Evolutionary conservation across 106 monocot species (phyloP).

Genomic region (Acanthochlamys bracteata): DNA sequence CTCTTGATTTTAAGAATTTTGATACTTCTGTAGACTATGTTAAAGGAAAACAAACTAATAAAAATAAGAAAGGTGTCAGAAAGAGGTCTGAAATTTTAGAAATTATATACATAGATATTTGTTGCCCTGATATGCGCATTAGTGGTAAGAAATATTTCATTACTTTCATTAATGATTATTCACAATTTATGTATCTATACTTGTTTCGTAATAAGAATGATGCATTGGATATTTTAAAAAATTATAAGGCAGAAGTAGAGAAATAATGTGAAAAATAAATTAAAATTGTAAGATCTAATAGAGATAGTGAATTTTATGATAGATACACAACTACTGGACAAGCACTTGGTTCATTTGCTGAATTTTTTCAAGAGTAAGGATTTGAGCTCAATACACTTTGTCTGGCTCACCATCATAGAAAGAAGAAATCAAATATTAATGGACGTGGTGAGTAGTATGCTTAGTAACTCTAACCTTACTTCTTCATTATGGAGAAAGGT

Average conservation of each 20-base stretch:
- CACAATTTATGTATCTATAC: constrained; percentile 6
- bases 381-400: constrained; percentile 1
- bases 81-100: not conserved
- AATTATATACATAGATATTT: constrained; percentile 10
- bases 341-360: not conserved
- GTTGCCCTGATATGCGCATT: not conserved
- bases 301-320: constrained; percentile 8
- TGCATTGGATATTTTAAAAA: not conserved
- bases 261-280: not conserved
- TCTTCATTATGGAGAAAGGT: not conserved
- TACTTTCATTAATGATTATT: constrained; percentile 7
- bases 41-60: constrained; percentile 7
- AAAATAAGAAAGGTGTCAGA: not conserved
- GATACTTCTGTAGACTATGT: constrained; percentile 8
- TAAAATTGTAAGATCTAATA: constrained; percentile 2
- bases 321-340: not conserved
- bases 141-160: constrained; percentile 3
- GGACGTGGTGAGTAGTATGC: constrained; percentile 8
- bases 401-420: not conserved
- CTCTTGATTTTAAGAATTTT: constrained; percentile 8
- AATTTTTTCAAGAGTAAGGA: not conserved
- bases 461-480: not conserved
- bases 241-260: not conserved
- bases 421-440: not conserved
- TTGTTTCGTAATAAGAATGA: constrained; percentile 5